phyloP scores from a whole-genome alignment of 2,329 filamentous ascomycete genomes.

The Escovopsis sp. region DNA sequence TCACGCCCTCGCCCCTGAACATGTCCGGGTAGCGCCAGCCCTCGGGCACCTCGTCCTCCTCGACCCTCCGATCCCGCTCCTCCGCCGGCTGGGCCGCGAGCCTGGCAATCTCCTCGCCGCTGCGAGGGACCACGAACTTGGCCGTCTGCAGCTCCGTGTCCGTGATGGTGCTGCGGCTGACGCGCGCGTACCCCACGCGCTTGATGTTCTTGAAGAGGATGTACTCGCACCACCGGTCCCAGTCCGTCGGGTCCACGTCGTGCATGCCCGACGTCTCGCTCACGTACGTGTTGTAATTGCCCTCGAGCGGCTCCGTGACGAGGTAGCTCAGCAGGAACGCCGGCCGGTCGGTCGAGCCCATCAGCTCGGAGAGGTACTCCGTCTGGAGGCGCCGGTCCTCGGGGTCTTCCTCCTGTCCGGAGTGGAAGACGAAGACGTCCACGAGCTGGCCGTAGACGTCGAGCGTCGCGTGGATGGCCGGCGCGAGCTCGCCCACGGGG shows the following conservation, averaged over 20 bases:
- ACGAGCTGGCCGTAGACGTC: slow-evolving; percentile 81
- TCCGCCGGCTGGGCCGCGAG: slow-evolving; percentile 31
- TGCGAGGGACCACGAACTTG: slow-evolving; percentile 72
- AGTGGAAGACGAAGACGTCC: slow-evolving; percentile 97
- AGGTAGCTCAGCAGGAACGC: slow-evolving; percentile 81
- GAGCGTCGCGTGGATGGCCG: slow-evolving; percentile 91
- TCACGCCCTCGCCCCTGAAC: slow-evolving; percentile 73
- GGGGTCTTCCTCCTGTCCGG: slow-evolving; percentile 89
- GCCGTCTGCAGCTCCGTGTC: slow-evolving; percentile 95
- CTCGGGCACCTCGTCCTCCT: slow-evolving; percentile 59
- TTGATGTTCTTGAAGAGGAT: slow-evolving; percentile 85
- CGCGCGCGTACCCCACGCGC: slow-evolving; percentile 75
- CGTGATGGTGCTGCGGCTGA: slow-evolving; percentile 82
- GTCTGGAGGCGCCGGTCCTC: slow-evolving; percentile 82
- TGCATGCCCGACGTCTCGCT: slow-evolving; percentile 79
- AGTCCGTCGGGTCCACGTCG: slow-evolving; percentile 83
- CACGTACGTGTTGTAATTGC: slow-evolving; percentile 96
- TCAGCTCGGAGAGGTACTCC: slow-evolving; percentile 73
- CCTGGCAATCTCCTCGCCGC: slow-evolving; percentile 38
- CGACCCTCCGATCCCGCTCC: slow-evolving; percentile 41
- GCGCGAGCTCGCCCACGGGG: slow-evolving; percentile 86
- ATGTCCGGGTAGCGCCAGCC: slow-evolving; percentile 71
- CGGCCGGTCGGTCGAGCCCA: slow-evolving; percentile 70
- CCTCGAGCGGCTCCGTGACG: slow-evolving; percentile 76
- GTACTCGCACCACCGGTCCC: slow-evolving; percentile 98